Conservation (phyloP, 2,329 filamentous ascomycete genomes). For the Talaromyces rugulosus region DNA sequence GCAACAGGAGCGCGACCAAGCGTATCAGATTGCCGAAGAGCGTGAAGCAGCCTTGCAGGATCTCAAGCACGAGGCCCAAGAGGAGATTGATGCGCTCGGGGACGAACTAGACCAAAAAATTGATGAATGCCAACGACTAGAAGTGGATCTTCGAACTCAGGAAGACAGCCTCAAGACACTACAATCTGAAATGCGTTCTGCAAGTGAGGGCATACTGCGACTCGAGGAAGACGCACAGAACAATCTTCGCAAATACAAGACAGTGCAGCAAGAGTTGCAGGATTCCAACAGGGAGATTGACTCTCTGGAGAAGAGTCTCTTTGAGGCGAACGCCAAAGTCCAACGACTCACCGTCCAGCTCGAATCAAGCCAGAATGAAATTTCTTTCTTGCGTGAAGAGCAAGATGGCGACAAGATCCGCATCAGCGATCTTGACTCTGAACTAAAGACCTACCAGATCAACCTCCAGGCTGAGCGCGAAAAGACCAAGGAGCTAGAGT, state of each 20-base stretch:
- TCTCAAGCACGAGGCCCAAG: constrained; percentile 55
- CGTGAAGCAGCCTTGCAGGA: constrained; percentile 50
- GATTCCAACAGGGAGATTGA: constrained; percentile 86
- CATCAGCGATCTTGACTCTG: constrained; percentile 87
- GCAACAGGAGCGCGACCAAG: constrained; percentile 82
- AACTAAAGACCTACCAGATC: constrained; percentile 73
- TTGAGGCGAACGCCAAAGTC: constrained; percentile 81
- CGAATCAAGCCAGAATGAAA: constrained; percentile 88
- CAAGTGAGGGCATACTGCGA: constrained; percentile 79
- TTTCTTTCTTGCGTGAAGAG: constrained; percentile 91
- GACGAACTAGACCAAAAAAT: constrained; percentile 68
- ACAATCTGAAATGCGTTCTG: constrained; percentile 87
- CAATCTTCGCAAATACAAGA: constrained; percentile 72
- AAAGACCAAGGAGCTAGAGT: constrained; percentile 65
- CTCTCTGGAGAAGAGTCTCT: constrained; percentile 75
- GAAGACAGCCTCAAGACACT: constrained; percentile 87
- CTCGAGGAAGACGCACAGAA: constrained; percentile 85
- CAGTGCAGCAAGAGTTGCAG: constrained; percentile 75
- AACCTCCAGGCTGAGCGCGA: constrained; percentile 82
- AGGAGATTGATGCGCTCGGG: constrained; percentile 55
- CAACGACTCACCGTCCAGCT: constrained; percentile 85
- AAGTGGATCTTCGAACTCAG: constrained; percentile 68
- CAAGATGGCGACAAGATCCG: constrained; percentile 97
- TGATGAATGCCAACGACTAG: constrained; percentile 65
- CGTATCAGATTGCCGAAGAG: constrained; percentile 67